A percentile compares a stretch with the other conserved stretches of the same genome.
Conservation (phyloP, 1,139 yeast species). For the Kurtzmaniella quercitrusa region DNA sequence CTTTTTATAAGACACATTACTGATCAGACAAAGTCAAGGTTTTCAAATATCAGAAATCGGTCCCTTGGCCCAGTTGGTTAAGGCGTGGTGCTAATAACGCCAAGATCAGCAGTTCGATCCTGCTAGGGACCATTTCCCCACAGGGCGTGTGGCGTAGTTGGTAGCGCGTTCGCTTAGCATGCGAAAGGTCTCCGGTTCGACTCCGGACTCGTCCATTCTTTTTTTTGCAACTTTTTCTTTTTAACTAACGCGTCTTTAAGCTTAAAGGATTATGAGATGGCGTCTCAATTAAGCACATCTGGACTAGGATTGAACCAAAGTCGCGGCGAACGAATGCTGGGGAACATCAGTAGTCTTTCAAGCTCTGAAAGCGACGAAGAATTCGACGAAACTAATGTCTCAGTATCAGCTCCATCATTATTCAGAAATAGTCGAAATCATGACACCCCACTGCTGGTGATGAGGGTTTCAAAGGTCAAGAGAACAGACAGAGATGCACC, state of each 20-base stretch:
- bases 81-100: constrained; percentile 90
- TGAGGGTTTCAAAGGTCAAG: constrained; percentile 4
- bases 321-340: background rate
- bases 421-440: constrained; percentile 18
- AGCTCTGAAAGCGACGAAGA: constrained; percentile 14
- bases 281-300: constrained; percentile 11
- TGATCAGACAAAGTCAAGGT: background rate
- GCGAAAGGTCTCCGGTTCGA: constrained; percentile 90
- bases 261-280: constrained; percentile 7
- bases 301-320: constrained; percentile 5
- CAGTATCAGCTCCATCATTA: background rate
- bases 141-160: constrained; percentile 90
- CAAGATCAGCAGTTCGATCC: constrained; percentile 85
- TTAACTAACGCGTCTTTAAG: background rate
- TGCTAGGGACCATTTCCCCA: constrained; percentile 64
- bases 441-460: constrained; percentile 6
- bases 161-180: constrained; percentile 92
- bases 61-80: constrained; percentile 90
- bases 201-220: constrained; percentile 86
- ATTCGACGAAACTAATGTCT: constrained; percentile 21
- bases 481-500: background rate
- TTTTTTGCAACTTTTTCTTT: constrained; percentile 14
- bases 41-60: constrained; percentile 20
- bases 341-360: background rate
- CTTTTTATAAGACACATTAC: no score